Evolutionary conservation across 2,329 filamentous ascomycete species (phyloP).

Genomic region (Ilyonectria destructans): DNA sequence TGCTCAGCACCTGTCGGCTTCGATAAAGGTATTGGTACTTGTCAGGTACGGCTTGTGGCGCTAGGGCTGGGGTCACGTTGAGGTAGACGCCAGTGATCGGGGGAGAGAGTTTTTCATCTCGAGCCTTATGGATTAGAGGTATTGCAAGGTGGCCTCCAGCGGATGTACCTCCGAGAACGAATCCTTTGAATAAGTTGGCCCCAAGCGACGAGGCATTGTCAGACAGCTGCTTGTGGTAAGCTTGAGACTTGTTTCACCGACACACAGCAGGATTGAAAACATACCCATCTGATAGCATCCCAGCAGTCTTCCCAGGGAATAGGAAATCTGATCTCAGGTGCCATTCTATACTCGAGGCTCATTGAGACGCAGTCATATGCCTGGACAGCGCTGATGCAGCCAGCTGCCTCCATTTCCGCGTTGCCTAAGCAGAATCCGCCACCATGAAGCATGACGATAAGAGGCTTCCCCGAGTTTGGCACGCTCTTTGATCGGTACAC

Average conservation of each 20-base stretch:
- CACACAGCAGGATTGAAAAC: no score
- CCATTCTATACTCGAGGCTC: neutral
- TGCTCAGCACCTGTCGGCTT: neutral
- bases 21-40: neutral
- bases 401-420: neutral
- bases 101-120: conserved; percentile 16
- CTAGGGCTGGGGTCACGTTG: neutral
- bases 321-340: conserved; percentile 16
- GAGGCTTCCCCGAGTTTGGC: neutral
- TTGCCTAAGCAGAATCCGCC: conserved; percentile 12
- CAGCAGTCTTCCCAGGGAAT: neutral
- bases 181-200: conserved; percentile 23
- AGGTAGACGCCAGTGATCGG: conserved; percentile 26
- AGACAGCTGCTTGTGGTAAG: neutral
- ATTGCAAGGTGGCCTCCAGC: conserved; percentile 48
- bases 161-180: conserved; percentile 47
- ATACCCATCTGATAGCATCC: conserved; percentile 5
- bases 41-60: neutral
- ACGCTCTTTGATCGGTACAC: neutral
- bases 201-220: neutral
- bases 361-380: neutral
- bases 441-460: conserved; percentile 11
- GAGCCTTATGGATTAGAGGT: conserved; percentile 42
- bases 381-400: no score
- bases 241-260: no score